phyloP scores from a whole-genome alignment of 2,329 filamentous ascomycete genomes.

The Fusarium clavum region DNA sequence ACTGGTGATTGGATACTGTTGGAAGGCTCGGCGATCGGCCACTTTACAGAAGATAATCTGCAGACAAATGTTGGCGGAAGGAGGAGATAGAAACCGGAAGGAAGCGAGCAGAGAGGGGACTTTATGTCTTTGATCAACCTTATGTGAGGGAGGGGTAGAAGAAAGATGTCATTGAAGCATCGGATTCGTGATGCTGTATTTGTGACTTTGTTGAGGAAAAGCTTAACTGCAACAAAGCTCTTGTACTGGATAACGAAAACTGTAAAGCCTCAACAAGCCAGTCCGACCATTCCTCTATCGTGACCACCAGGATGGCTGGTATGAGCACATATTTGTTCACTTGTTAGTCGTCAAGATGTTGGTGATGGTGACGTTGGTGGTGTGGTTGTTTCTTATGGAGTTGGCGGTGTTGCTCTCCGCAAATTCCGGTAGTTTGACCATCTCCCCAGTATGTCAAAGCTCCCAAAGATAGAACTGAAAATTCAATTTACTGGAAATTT shows the following conservation, averaged over 20 bases:
- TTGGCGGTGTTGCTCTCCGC: no score
- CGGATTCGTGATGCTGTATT: background rate
- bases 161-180: background rate
- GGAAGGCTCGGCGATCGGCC: background rate
- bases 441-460: no score
- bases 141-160: background rate
- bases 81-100: background rate
- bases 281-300: background rate
- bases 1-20: background rate
- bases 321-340: background rate
- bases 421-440: no score
- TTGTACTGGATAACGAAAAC: background rate
- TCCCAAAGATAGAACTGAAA: no score
- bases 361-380: background rate
- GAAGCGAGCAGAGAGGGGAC: background rate
- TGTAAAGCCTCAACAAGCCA: background rate
- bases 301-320: background rate
- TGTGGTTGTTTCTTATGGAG: no score
- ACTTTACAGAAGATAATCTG: no score
- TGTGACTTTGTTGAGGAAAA: background rate
- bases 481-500: no score
- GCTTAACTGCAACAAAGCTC: background rate
- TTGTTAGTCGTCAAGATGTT: background rate
- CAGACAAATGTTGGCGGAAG: background rate
- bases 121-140: background rate